Percentiles rank a stretch among this genome's conserved stretches.
These are phyloP conservation scores for Aspergillus cristatus DNA, from an alignment of 495 filamentous ascomycete genomes.

Conservation along the genomic window DNA sequence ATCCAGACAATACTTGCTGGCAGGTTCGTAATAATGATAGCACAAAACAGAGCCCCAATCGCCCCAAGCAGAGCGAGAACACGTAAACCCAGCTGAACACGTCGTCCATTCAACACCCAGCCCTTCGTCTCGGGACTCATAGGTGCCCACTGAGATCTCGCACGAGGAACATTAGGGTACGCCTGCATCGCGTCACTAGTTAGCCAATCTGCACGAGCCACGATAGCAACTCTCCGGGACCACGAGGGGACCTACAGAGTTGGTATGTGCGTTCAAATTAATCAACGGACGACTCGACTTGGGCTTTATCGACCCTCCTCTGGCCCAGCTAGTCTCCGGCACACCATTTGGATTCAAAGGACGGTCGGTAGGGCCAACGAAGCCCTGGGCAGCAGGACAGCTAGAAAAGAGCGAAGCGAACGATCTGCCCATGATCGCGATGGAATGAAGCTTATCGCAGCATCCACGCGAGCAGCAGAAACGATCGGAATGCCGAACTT, in stretches of 20 bases:
- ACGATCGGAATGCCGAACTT: slow-evolving; percentile 21
- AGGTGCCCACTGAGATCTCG: slow-evolving; percentile 42
- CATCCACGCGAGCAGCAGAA: slow-evolving; percentile 26
- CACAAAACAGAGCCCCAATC: slow-evolving; percentile 58
- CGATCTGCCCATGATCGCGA: slow-evolving; percentile 45
- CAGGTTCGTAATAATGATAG: slow-evolving; percentile 63
- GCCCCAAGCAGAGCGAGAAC: slow-evolving; percentile 56
- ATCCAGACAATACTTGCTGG: slow-evolving; percentile 58
- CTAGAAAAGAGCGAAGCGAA: slow-evolving; percentile 75
- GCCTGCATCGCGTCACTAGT: slow-evolving; percentile 14
- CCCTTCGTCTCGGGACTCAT: slow-evolving; percentile 64
- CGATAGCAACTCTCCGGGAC: neutral
- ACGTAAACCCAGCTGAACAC: slow-evolving; percentile 57
- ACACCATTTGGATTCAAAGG: slow-evolving; percentile 76
- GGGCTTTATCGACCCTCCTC: slow-evolving; percentile 42
- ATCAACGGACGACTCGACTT: slow-evolving; percentile 67
- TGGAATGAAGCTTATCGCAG: slow-evolving; percentile 17
- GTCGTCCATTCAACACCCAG: slow-evolving; percentile 55
- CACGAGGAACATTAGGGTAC: slow-evolving; percentile 31
- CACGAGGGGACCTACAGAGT: slow-evolving; percentile 48
- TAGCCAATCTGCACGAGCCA: slow-evolving; percentile 2
- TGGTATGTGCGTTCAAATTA: slow-evolving; percentile 71
- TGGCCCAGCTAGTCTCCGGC: slow-evolving; percentile 60
- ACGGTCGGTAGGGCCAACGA: slow-evolving; percentile 42
- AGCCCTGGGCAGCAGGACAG: slow-evolving; percentile 36